phyloP scores from a whole-genome alignment of 306 rosid genomes.

The Glycine tomentella region DNA sequence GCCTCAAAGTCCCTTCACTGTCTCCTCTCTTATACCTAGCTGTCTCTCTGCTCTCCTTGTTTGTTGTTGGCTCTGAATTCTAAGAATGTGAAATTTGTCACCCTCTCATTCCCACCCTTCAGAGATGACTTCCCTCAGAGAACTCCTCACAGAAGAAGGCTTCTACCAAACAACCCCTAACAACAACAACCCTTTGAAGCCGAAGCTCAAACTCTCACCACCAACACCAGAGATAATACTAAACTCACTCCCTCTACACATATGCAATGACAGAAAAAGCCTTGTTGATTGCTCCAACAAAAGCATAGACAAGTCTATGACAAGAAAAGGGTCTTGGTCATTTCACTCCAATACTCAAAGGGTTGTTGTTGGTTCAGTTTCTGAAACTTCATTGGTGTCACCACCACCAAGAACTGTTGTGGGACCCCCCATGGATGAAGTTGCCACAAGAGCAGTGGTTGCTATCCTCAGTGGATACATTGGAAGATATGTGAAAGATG shows the following conservation, averaged over 20 bases:
- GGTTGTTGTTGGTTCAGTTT: constrained; percentile 46
- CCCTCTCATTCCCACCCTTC: neutral
- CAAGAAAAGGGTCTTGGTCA: constrained; percentile 49
- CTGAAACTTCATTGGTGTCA: constrained; percentile 52
- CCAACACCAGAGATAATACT: constrained; percentile 39
- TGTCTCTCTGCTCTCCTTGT: constrained; percentile 43
- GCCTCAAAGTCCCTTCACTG: neutral
- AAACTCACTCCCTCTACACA: constrained; percentile 52
- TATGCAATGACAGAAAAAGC: constrained; percentile 54
- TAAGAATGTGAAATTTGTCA: constrained; percentile 49
- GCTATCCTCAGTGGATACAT: constrained; percentile 70
- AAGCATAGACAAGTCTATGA: constrained; percentile 21
- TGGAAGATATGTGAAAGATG: constrained; percentile 67
- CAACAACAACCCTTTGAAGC: constrained; percentile 13
- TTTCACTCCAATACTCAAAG: constrained; percentile 53
- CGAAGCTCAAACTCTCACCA: constrained; percentile 31
- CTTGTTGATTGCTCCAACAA: constrained; percentile 47
- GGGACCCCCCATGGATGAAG: constrained; percentile 67
- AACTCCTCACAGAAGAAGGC: constrained; percentile 73
- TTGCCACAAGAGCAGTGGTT: constrained; percentile 71
- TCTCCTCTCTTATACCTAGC: constrained; percentile 24
- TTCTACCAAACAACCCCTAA: constrained; percentile 43
- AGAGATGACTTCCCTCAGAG: constrained; percentile 68
- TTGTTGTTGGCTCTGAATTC: constrained; percentile 39
- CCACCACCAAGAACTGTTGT: constrained; percentile 47